Evolutionary conservation across 352 stramenopile species (phyloP), one percentile per base, ranked within the genome.

Genomic region (Phytophthora citrophthora): DNA sequence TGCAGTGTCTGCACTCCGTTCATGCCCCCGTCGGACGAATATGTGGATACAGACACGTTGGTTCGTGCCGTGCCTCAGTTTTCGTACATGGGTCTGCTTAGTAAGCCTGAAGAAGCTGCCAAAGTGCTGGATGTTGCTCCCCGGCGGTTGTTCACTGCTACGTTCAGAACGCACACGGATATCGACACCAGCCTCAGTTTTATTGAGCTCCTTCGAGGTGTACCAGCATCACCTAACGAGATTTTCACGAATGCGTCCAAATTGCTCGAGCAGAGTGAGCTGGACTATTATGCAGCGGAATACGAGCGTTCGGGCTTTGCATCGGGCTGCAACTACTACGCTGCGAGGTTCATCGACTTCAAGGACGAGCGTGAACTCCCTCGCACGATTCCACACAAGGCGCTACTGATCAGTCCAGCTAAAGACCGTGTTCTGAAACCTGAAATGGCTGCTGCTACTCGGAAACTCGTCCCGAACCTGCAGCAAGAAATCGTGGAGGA

Each of bases 1-100:
- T 79, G 68, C 15, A 62, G 79, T 15, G 57, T 91, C 20, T 91
- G 82, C 55, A 91, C 84, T 9, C 82, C 81, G 27, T 90, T 86
- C 61, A 79, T 70, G 45, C 81, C 86, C 16, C 74, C 73, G 3
- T 48, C 57, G 9, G 59, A 74, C 15, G 36, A 59, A n/a, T 88
- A 79, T 39, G 49, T 89, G 12, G 60, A 76, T 31, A 59, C 83
- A 0, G 76, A 89, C 32, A 61, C 53, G 15, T 40, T 83, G 5
- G 71, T 90, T 7, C 65, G 80, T 36, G 58, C 64, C 11, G 23
- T 83, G 34, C 81, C 80, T 41, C 61, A 77, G 50, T 90, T 94
- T 51, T 75, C 75, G 38, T 92, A 94, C 73, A 81, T 89, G 57
- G 75, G 70, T 43, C 64, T 91, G 23, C 64, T 89, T 11, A 71